These are phyloP conservation scores for Rhodomyrtus tomentosa DNA, from an alignment of 345 rosid species.

Conservation along the genomic window DNA sequence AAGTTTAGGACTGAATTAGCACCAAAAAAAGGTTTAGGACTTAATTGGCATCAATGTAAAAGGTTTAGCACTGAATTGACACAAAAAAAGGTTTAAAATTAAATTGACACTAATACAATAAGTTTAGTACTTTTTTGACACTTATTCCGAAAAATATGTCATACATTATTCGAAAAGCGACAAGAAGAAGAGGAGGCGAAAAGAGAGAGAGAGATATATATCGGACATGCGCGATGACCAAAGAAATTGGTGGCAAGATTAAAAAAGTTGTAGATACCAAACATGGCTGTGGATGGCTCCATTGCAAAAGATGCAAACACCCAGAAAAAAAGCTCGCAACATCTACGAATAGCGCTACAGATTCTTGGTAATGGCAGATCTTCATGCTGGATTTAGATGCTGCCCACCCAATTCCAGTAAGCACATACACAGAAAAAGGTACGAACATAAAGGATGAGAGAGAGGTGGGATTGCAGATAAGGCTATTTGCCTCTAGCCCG, in stretches of 20 bases:
- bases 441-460: not conserved
- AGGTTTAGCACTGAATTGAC: too few relatives aligned
- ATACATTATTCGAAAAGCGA: not conserved
- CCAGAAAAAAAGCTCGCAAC: not conserved
- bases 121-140: too few relatives aligned
- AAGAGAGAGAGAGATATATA: not conserved
- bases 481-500: not conserved
- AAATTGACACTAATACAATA: too few relatives aligned
- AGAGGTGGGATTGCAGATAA: not conserved
- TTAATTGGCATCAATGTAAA: too few relatives aligned
- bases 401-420: not conserved
- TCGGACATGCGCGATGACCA: not conserved
- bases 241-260: not conserved
- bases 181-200: not conserved
- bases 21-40: too few relatives aligned
- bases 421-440: not conserved
- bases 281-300: not conserved
- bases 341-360: not conserved
- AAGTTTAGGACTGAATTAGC: too few relatives aligned
- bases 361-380: not conserved
- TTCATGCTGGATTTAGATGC: not conserved
- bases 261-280: not conserved
- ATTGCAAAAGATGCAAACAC: not conserved
- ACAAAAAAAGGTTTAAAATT: too few relatives aligned
- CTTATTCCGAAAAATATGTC: not conserved